Percentiles rank a stretch among this genome's conserved stretches.
Evolutionary conservation across 148 eudicot genomes (phyloP).

Genomic region (Spergularia marina): DNA sequence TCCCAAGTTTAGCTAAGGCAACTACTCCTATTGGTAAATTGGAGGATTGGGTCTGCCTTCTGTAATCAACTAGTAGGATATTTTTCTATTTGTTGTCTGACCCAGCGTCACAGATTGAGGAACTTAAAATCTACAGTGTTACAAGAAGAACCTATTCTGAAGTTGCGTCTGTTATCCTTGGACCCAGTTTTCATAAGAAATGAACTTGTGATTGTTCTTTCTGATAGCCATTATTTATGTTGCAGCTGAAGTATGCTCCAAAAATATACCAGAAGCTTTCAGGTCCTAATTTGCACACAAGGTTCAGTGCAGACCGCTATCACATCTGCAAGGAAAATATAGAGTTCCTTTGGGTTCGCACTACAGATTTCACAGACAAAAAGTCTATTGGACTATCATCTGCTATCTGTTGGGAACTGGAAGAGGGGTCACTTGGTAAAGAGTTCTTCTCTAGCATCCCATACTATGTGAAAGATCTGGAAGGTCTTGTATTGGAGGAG

Average conservation of each 20-base stretch:
- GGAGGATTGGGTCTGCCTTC: too few species aligned
- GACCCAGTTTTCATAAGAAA: not conserved
- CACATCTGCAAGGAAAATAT: conserved; percentile 82
- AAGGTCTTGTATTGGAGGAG: conserved; percentile 42
- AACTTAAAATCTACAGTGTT: not conserved
- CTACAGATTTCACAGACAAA: conserved; percentile 63
- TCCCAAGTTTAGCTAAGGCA: too few species aligned
- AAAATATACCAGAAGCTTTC: conserved; percentile 61
- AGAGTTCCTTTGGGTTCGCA: conserved; percentile 80
- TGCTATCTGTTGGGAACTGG: conserved; percentile 69
- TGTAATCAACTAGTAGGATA: too few species aligned
- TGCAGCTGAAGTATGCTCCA: conserved; percentile 85
- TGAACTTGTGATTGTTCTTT: not conserved
- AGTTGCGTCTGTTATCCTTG: too few species aligned
- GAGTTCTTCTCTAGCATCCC: conserved; percentile 50
- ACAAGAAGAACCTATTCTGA: too few species aligned
- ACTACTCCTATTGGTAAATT: too few species aligned
- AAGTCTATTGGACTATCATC: conserved; percentile 75
- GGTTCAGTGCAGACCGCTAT: conserved; percentile 65
- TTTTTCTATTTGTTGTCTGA: too few species aligned
- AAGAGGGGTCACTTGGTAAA: conserved; percentile 36
- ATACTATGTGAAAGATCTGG: conserved; percentile 44
- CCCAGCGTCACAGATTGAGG: not conserved
- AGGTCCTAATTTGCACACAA: conserved; percentile 57
- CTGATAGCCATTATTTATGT: not conserved